Conservation (phyloP, 2,329 filamentous ascomycete genomes). For the Fusarium robinianum region DNA sequence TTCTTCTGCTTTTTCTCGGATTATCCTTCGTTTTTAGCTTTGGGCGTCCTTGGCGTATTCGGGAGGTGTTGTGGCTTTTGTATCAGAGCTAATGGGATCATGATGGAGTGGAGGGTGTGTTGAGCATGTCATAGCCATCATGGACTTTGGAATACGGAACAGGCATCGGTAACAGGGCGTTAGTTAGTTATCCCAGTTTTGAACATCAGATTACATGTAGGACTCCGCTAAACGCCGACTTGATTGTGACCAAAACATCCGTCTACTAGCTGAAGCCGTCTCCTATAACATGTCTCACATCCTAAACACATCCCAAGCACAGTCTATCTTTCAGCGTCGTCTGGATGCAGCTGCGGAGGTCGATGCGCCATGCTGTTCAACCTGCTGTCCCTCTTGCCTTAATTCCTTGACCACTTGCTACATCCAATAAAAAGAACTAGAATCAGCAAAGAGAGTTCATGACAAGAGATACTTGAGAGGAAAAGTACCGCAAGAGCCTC, state of each 20-base stretch:
- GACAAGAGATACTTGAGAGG: neutral
- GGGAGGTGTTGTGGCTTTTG: no score
- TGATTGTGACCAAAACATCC: constrained; percentile 27
- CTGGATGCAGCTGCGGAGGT: constrained; percentile 37
- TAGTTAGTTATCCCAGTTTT: neutral
- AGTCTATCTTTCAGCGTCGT: constrained; percentile 27
- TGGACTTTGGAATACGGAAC: no score
- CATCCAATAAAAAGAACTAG: neutral
- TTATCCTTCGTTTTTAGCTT: no score
- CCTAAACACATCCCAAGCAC: neutral
- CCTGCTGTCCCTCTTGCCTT: constrained; percentile 58
- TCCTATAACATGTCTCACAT: neutral
- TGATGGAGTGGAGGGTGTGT: no score
- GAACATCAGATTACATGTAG: neutral
- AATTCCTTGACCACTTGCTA: constrained; percentile 65
- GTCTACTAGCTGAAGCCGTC: neutral
- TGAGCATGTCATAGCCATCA: no score
- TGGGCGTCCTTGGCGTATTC: constrained; percentile 12
- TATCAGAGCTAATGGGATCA: no score
- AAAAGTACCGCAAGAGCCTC: constrained; percentile 84
- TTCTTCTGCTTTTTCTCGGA: no score
- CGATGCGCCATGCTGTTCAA: constrained; percentile 47
- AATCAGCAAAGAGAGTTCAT: neutral
- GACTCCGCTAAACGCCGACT: constrained; percentile 7
- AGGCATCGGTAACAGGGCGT: constrained; percentile 1